phyloP scores from a whole-genome alignment of 306 rosid genomes.

The Castanospermum australe region DNA sequence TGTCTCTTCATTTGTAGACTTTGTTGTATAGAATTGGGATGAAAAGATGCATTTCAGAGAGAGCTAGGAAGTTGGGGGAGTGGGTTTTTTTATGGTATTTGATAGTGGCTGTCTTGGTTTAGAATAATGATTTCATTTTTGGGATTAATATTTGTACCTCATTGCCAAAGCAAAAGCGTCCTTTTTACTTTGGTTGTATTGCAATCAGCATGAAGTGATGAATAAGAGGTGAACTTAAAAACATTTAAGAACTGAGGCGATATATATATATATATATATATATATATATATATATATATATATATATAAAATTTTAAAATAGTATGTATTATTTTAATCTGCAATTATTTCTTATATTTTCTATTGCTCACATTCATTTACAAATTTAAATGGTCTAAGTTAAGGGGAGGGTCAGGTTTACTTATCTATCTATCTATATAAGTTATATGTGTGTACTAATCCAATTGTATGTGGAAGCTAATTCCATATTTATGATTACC shows the following conservation, averaged over 20 bases:
- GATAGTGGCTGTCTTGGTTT: not conserved
- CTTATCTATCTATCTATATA: no score
- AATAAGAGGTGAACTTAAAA: not conserved
- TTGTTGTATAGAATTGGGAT: not conserved
- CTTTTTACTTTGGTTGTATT: not conserved
- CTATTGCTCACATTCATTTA: no score
- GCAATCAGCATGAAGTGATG: not conserved
- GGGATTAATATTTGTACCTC: not conserved
- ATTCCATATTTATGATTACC: no score
- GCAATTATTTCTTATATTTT: no score
- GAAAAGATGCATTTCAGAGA: not conserved
- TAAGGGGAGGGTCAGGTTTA: no score
- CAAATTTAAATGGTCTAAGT: no score
- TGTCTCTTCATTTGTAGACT: constrained; percentile 73
- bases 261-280: no score
- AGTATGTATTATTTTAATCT: no score
- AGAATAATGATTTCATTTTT: not conserved
- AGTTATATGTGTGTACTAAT: no score
- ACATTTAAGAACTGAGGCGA: not conserved
- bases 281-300: no score
- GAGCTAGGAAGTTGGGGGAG: not conserved
- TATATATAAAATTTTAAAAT: not conserved
- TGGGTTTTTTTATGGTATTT: not conserved
- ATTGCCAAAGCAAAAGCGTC: not conserved
- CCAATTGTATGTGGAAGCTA: no score